A percentile compares a stretch with the other conserved stretches of the same genome.
Evolutionary conservation across 2,329 filamentous ascomycete species (phyloP).

Genomic region (Kalaharituber pfeilii): DNA sequence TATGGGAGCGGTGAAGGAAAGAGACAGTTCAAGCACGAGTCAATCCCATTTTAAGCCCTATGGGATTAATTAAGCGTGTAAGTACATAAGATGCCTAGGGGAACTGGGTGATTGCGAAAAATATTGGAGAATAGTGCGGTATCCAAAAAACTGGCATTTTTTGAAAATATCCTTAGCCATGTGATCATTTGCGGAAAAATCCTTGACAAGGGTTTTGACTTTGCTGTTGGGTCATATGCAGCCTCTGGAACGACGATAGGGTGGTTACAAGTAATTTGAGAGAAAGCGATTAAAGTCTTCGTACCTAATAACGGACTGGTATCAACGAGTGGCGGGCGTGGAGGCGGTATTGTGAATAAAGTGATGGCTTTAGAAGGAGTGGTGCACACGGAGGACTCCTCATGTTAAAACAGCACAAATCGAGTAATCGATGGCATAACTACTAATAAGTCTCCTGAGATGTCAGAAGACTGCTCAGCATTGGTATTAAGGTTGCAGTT

Average conservation of each 20-base stretch:
- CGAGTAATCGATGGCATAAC: neutral
- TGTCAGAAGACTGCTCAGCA: no score
- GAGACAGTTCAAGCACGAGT: constrained; percentile 15
- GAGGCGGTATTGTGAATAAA: neutral
- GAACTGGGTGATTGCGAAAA: no score
- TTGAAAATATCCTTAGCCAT: no score
- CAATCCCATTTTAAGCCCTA: constrained; percentile 9
- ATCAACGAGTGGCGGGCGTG: neutral
- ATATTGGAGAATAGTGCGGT: no score
- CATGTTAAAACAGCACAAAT: neutral
- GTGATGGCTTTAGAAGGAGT: neutral
- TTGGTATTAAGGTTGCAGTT: no score
- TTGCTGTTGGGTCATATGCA: neutral
- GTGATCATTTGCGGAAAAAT: no score
- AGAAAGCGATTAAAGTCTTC: neutral
- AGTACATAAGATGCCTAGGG: no score
- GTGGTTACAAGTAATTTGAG: neutral
- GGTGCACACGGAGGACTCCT: neutral
- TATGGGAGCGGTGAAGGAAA: constrained; percentile 33
- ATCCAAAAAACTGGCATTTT: no score
- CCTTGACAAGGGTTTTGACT: neutral
- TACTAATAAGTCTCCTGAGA: neutral
- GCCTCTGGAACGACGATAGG: neutral
- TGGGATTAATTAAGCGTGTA: no score
- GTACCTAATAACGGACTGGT: neutral